phyloP scores from a whole-genome alignment of 768 basidiomycete species.

The Boletus sp. region DNA sequence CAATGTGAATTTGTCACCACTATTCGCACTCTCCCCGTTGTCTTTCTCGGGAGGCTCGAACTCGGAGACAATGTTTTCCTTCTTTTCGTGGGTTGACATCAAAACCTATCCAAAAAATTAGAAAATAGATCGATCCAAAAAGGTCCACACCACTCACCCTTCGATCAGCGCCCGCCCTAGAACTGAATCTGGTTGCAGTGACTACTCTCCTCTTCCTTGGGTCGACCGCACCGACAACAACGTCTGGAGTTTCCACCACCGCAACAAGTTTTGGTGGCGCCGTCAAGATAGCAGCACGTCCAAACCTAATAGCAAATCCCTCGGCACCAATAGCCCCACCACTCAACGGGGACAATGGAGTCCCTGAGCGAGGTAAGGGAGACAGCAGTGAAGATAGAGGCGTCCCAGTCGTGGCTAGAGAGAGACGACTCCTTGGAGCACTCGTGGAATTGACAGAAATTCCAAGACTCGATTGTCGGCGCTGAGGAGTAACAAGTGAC shows the following conservation, averaged over 20 bases:
- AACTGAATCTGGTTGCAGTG: slow-evolving; percentile 85
- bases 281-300: slow-evolving; percentile 72
- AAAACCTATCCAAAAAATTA: slow-evolving; percentile 51
- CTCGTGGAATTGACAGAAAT: slow-evolving; percentile 33
- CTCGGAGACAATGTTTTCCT: slow-evolving; percentile 28
- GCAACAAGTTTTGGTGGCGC: slow-evolving; percentile 83
- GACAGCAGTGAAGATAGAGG: slow-evolving; percentile 34
- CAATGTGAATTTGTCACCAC: neutral
- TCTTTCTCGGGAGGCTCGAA: slow-evolving; percentile 24
- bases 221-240: slow-evolving; percentile 87
- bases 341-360: slow-evolving; percentile 30
- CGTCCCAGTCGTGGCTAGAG: slow-evolving; percentile 39
- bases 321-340: slow-evolving; percentile 23
- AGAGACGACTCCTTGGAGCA: slow-evolving; percentile 44
- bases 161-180: slow-evolving; percentile 75
- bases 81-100: slow-evolving; percentile 77
- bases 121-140: neutral
- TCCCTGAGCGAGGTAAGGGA: slow-evolving; percentile 32
- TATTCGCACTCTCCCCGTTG: neutral
- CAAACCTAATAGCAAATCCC: slow-evolving; percentile 50
- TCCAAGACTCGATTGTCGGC: slow-evolving; percentile 31
- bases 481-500: slow-evolving; percentile 40
- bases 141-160: slow-evolving; percentile 48
- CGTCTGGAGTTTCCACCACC: slow-evolving; percentile 82
- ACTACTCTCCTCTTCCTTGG: slow-evolving; percentile 79